Base-by-base conservation (phyloP, 345 rosid genomes). In the Populus euphratica region DNA sequence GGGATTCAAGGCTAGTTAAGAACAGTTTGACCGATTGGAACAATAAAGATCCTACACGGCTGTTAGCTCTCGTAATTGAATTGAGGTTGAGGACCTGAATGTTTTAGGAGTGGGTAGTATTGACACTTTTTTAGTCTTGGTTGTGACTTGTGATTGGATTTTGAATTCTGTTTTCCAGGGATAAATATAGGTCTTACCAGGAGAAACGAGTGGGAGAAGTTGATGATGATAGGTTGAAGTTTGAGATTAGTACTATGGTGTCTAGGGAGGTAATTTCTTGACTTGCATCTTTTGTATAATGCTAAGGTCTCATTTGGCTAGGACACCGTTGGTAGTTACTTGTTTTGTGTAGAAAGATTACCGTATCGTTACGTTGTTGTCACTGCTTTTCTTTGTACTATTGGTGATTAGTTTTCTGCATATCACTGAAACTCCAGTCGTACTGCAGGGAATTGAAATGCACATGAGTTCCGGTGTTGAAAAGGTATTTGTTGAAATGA, bases 391-490 rank as follows among this genome's bases (percentile, higher is more conserved):
- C 64, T 59, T 59, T 59, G 64, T 59, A 25, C 64, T 23, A 27
- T 10, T 23, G 29, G 64, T 23, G 64, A 23, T 70, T 44, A 9
- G 11, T 70, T 56, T 49, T 41, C 52, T 21, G 17, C 33, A 25
- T 74, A 50, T 9, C 35, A 52, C 18, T 52, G 43, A 65, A 10
- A 74, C 67, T 49, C 76, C 11, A 21, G 43, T 77, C 23, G 12
- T 80, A 56, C 76, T 84, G 72, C 90, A 96, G 99, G 97, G 97
- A 75, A 92, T 96, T 81, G 99, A 96, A 86, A 96, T 92, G 90
- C 91, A 86, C 66, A 71, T 88, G 91, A 91, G 87, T 81, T 84
- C 94, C 47, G 92, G 94, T 83, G 59, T 80, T 71, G 99, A 92
- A 44, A 96, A 93, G 99, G 99, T 96, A 96, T 68, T 73, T 76